These are phyloP conservation scores for Ramaria rubella DNA, from an alignment of 768 basidiomycete genomes.

Conservation along the genomic window DNA sequence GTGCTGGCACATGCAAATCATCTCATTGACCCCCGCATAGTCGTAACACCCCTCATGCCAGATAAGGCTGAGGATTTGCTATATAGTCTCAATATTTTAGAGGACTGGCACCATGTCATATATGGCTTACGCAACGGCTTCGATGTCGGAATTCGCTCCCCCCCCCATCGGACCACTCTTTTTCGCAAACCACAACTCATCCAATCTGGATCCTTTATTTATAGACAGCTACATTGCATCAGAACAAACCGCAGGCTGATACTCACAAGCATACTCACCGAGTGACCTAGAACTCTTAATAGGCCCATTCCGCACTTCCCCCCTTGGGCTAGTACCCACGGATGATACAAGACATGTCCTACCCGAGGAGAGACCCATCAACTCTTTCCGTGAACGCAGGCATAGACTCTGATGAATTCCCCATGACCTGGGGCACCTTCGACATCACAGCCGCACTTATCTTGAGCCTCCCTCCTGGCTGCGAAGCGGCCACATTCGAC, in stretches of 20 bases:
- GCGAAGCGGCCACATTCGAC: slow-evolving; percentile 33
- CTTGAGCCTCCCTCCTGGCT: slow-evolving; percentile 26
- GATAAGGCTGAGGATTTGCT: slow-evolving; percentile 15
- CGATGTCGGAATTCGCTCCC: neutral
- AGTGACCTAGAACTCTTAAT: slow-evolving; percentile 24
- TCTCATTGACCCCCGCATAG: slow-evolving; percentile 24
- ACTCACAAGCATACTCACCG: slow-evolving; percentile 27
- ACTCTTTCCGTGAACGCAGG: slow-evolving; percentile 17
- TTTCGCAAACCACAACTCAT: slow-evolving; percentile 33
- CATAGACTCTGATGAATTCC: slow-evolving; percentile 16
- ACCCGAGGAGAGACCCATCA: slow-evolving; percentile 13
- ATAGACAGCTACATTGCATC: slow-evolving; percentile 27
- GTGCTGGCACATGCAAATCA: slow-evolving; percentile 23
- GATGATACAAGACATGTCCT: slow-evolving; percentile 31
- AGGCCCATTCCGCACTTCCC: slow-evolving; percentile 36
- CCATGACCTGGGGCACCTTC: slow-evolving; percentile 35
- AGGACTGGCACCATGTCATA: slow-evolving; percentile 24
- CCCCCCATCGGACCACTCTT: neutral
- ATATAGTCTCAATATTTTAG: slow-evolving; percentile 11
- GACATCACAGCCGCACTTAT: slow-evolving; percentile 19
- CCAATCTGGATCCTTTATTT: too few species aligned
- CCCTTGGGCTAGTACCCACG: slow-evolving; percentile 34
- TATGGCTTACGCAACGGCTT: too few species aligned
- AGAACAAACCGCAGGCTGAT: slow-evolving; percentile 27
- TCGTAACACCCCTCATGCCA: slow-evolving; percentile 27